Evolutionary conservation across 2,329 filamentous ascomycete genomes (phyloP), one percentile per base, ranked within the genome.

Genomic region (Westerdykella aurantiaca): DNA sequence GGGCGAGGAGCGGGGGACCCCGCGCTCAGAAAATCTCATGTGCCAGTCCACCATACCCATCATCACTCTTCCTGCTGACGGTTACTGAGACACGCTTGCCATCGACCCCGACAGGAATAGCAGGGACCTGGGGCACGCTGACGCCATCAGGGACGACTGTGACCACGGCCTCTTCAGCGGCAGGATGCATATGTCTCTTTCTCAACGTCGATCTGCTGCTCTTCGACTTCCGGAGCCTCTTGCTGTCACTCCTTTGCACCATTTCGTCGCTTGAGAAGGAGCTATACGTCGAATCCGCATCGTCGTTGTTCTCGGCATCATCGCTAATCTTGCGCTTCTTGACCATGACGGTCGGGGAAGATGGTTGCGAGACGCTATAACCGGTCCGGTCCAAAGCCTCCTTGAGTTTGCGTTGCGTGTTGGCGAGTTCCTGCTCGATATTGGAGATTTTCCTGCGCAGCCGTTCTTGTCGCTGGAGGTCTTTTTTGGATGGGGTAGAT

Each of bases 401-500:
- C 11, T 29, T 29, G 25, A 29, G 25, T 7, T 29, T 29, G 25
- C 25, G 25, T 7, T 29, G 25, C 25, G 25, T 29, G 25, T 71
- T 69, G 13, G 76, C 68, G 23, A 83, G 70, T 56, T 82, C 81
- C 11, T 68, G 60, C 52, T 83, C 80, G 11, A 83, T 70, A 50
- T 82, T 74, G 50, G 77, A 81, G 23, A 83, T 79, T 41, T 77
- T 73, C 63, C 80, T 81, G 34, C 72, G 67, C 25, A 83, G 64
- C 48, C 78, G 80, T 45, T 74, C 69, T 52, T 82, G 77, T 53
- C 73, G 76, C 39, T 74, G 69, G 5, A 82, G 63, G 41, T 82
- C 79, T 51, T 74, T 77, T 53, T 75, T 77, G 2, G 77, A 80
- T 2, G 72, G 71, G 18, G 74, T 70, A 34, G 69, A 71, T 45